Conservation (phyloP, 2,329 filamentous ascomycete species). For the Incumbomyces lentus region DNA sequence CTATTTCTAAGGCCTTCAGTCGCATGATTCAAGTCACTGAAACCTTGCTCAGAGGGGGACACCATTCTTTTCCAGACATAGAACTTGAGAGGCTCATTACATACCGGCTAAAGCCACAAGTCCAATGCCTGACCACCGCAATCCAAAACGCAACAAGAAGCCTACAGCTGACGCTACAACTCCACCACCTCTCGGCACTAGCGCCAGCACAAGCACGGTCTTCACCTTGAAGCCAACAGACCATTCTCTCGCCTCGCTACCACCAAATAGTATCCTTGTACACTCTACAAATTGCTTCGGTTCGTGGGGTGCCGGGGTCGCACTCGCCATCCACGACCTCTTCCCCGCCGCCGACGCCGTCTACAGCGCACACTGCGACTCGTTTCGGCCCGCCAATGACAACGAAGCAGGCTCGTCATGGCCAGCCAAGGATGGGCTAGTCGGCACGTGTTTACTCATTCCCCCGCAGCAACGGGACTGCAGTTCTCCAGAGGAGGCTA, state of each 20-base stretch:
- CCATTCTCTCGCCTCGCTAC: neutral
- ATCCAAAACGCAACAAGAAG: neutral
- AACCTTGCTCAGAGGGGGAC: neutral
- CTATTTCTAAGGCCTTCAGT: too few species aligned
- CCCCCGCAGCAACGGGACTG: conserved; percentile 40
- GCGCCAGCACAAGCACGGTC: neutral
- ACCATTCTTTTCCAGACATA: conserved; percentile 21
- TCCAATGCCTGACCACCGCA: neutral
- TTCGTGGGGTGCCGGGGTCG: conserved; percentile 50
- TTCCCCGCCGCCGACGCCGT: conserved; percentile 38
- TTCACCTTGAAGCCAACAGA: neutral
- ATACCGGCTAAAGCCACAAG: too few species aligned
- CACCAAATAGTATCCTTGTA: conserved; percentile 37
- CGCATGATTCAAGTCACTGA: neutral
- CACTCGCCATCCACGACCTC: conserved; percentile 37
- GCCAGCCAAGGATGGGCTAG: conserved; percentile 11
- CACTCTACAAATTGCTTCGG: conserved; percentile 51
- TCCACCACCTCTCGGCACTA: neutral
- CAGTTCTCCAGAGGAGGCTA: too few species aligned
- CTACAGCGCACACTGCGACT: conserved; percentile 36
- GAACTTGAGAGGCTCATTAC: conserved; percentile 6
- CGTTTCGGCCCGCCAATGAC: neutral
- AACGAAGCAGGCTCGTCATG: conserved; percentile 24
- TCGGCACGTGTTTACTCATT: conserved; percentile 44
- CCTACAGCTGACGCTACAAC: neutral